phyloP scores from a whole-genome alignment of 345 rosid species.

The Salix dunnii region DNA sequence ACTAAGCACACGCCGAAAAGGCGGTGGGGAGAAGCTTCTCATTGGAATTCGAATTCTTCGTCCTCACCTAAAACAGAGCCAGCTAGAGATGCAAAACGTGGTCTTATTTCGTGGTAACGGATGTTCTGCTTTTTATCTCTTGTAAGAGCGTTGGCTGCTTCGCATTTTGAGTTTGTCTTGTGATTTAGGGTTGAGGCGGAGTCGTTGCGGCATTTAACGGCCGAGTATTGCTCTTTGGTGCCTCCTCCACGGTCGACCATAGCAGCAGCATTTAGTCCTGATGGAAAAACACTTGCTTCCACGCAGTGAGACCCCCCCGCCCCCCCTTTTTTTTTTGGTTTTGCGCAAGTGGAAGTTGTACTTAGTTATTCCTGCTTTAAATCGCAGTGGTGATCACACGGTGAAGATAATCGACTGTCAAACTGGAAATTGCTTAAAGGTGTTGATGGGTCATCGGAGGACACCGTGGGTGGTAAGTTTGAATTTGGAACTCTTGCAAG shows the following conservation, averaged over 20 bases:
- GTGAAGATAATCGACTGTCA: slow-evolving; percentile 86
- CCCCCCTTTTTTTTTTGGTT: not conserved
- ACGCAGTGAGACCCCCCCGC: slow-evolving; percentile 62
- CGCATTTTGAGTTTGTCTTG: not conserved
- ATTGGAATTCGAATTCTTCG: slow-evolving; percentile 27
- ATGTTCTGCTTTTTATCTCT: not conserved
- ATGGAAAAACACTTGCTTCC: slow-evolving; percentile 75
- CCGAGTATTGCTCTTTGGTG: slow-evolving; percentile 59
- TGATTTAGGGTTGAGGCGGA: slow-evolving; percentile 69
- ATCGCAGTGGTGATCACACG: slow-evolving; percentile 79
- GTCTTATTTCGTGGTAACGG: slow-evolving; percentile 67
- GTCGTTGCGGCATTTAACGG: slow-evolving; percentile 63
- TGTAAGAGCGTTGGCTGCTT: not conserved
- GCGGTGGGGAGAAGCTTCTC: slow-evolving; percentile 54
- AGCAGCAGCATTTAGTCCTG: slow-evolving; percentile 82
- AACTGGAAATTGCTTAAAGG: slow-evolving; percentile 89
- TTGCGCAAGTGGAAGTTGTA: not conserved
- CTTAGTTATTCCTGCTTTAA: not conserved
- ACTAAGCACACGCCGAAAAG: slow-evolving; percentile 53
- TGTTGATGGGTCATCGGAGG: slow-evolving; percentile 86
- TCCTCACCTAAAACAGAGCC: slow-evolving; percentile 37
- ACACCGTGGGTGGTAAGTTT: slow-evolving; percentile 99
- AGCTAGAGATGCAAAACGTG: slow-evolving; percentile 51
- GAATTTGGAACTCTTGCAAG: not conserved
- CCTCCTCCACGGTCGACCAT: slow-evolving; percentile 88